Evolutionary conservation across 345 rosid species (phyloP), one percentile per base, ranked within the genome.

Genomic region (Lepidium sativum): DNA sequence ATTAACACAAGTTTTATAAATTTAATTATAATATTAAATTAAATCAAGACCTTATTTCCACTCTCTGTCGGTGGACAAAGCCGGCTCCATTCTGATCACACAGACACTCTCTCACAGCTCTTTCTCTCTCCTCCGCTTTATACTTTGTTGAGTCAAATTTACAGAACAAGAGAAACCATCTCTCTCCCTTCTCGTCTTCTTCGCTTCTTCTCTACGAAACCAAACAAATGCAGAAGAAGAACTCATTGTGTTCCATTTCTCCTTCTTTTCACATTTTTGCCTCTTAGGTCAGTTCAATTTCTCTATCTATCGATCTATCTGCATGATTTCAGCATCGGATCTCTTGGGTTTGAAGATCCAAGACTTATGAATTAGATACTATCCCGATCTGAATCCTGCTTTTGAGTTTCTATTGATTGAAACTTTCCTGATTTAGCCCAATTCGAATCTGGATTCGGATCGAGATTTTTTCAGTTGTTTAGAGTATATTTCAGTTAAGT

Each of bases 161-260:
- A 45, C 58, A 65, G 54, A 64, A 39, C 40, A 64, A 53, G 53
- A 33, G 54, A 33, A 49, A 47, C 10, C 57, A n/a, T 53, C 70
- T 66, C 71, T 49, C 48, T 69, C 56, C 31, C 43, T 15, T 54
- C 51, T 69, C 72, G 42, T 66, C 59, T 34, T 45, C 60, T 63
- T 75, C 67, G 60, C 80, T 75, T 79, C 82, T 65, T 43, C 33
- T 79, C 61, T 75, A 79, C 78, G 82, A 55, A 44, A 71, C 49
- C 75, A 32, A 48, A 29, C 67, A 41, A 37, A 75, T 54, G 75
- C 77, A 75, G 3, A 48, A n/a, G n/a, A n/a, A 21, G 45, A 54
- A 11, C 47, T 71, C 48, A 71, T 71, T 40, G 40, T 50, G 31
- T 58, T n/a, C 33, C 6, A n/a, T 67, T 58, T 17, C 38, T 43